phyloP scores from a whole-genome alignment of 2,329 filamentous ascomycete genomes.

The Pseudogymnoascus sp. region DNA sequence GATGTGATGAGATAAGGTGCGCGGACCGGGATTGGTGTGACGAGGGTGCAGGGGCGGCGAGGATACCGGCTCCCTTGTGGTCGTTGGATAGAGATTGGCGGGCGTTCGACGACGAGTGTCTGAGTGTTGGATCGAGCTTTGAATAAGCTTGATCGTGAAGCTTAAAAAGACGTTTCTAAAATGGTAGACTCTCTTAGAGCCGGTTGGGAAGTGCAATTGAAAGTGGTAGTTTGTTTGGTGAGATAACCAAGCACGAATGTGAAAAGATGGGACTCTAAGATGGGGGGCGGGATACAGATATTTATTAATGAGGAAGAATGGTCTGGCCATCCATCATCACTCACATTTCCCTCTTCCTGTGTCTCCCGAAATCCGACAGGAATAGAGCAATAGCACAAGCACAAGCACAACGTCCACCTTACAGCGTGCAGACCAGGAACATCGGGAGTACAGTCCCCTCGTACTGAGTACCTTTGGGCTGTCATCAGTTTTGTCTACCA shows the following conservation, averaged over 20 bases:
- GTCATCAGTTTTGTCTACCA: not conserved
- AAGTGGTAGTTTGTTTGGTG: not conserved
- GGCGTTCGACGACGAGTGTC: not conserved
- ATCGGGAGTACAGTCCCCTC: not conserved
- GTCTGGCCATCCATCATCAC: not conserved
- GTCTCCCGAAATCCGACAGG: not conserved
- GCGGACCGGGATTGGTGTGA: not conserved
- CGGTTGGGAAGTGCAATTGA: not conserved
- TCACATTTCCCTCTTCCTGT: not conserved
- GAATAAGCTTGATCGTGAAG: not conserved
- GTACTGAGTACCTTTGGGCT: not conserved
- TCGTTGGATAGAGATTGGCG: not conserved
- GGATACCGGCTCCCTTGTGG: not conserved
- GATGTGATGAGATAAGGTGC: not conserved
- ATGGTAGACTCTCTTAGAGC: not conserved
- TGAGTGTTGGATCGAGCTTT: not conserved
- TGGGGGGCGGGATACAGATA: not conserved
- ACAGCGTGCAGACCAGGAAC: not conserved
- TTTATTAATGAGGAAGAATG: not conserved
- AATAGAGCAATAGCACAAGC: not conserved
- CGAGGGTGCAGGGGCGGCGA: not conserved
- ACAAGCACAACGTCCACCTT: not conserved
- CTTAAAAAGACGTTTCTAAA: not conserved
- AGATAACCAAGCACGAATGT: not conserved
- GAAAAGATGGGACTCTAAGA: not conserved